Evolutionary conservation across 2,329 filamentous ascomycete genomes (phyloP), one percentile per base, ranked within the genome.

Genomic region (Hypoxylon sp.): DNA sequence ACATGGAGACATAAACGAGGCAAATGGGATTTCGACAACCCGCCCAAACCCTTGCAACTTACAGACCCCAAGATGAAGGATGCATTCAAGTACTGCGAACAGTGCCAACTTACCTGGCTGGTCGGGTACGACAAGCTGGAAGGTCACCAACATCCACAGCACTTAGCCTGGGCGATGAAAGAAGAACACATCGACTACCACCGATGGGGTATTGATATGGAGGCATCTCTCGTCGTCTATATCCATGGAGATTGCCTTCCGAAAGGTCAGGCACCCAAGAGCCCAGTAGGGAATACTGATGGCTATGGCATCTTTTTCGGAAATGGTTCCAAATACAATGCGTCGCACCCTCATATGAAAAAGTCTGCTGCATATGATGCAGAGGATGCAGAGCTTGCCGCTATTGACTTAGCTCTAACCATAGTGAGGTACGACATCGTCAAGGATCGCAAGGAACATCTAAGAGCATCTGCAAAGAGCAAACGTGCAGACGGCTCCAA

Each of bases 51-150:
- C 50, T 32, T 61, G 5, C 41, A 52, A 21, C 21, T 47, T 1
- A 61, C 61, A 25, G 56, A 63, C 6, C 37, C 60, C 2, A 50
- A 48, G 41, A 56, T 67, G 64, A 57, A 57, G 16, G 60, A 48
- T 9, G 60, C 52, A 12, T 67, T 67, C 47, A 61, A 50, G 34
- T 63, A 67, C 41, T 67, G 64, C 34, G 51, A 61, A 39, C 11
- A 61, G 14, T 67, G 64, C 25, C 51, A 63, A 12, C 30, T 64
- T 32, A 67, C 64, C 6, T 67, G 64, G 61, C n/a, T 67, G 9
- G 51, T 63, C 8, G 64, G 64, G 1, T 11, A 63, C 23, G 53
- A 56, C 23, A 51, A 48, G 32, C 8, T 53, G 29, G 46, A 54
- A 11, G 47, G 47, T 8, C 45, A 58, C 46, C 34, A 52, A 5